phyloP scores from a whole-genome alignment of 768 basidiomycete species.

The Trametes gibbosa region DNA sequence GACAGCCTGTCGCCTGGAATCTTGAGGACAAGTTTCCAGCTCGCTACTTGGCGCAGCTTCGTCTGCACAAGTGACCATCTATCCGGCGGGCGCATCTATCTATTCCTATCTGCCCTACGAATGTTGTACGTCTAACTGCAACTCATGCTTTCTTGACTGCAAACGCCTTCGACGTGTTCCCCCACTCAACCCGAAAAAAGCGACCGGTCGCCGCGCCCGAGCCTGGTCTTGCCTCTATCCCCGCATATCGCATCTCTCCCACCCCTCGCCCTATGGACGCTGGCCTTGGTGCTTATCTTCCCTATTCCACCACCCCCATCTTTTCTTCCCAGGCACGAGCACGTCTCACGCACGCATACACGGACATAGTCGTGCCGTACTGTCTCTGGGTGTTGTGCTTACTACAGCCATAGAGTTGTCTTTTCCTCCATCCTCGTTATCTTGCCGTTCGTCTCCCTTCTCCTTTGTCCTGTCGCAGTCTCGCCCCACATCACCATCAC shows the following conservation, averaged over 20 bases:
- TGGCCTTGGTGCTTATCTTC: neutral
- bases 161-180: neutral
- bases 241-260: neutral
- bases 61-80: too few relatives aligned
- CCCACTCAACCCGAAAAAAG: neutral
- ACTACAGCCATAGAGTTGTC: neutral
- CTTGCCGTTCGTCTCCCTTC: neutral
- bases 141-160: neutral
- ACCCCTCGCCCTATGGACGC: neutral
- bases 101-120: constrained; percentile 21
- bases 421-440: neutral
- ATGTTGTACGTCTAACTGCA: constrained; percentile 11
- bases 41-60: too few relatives aligned
- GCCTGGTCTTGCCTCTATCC: neutral
- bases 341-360: constrained; percentile 9
- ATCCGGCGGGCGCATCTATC: constrained; percentile 10
- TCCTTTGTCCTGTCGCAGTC: neutral
- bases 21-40: too few relatives aligned
- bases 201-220: neutral
- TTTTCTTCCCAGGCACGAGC: neutral
- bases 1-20: too few relatives aligned
- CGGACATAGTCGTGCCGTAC: constrained; percentile 9
- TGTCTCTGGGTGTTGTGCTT: neutral
- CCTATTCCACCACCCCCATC: neutral
- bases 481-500: neutral